A percentile compares a stretch with the other conserved stretches of the same genome.
These are phyloP conservation scores for Raphanus sativus DNA, from an alignment of 345 rosid genomes.

Conservation along the genomic window DNA sequence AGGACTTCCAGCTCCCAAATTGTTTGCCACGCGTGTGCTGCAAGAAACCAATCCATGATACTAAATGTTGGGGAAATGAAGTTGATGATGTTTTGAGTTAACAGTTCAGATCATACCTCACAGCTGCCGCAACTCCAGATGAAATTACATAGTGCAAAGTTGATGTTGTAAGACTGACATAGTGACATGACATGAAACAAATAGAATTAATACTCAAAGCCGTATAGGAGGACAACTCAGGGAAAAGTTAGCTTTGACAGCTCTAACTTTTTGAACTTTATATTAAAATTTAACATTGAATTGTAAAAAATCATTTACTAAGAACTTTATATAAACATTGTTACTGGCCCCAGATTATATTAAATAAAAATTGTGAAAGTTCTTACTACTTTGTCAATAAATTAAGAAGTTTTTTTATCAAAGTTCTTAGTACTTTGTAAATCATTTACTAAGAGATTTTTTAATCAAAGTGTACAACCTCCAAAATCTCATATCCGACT, in stretches of 20 bases:
- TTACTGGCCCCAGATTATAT: too few species aligned
- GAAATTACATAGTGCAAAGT: constrained; percentile 37
- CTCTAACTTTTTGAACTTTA: too few species aligned
- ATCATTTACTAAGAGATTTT: too few species aligned
- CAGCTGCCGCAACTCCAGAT: constrained; percentile 38
- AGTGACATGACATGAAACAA: neutral
- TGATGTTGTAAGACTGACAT: constrained; percentile 36
- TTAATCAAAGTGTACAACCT: neutral
- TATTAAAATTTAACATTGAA: too few species aligned
- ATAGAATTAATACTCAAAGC: neutral
- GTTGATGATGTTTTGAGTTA: neutral
- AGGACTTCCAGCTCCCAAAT: constrained; percentile 43
- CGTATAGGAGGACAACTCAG: too few species aligned
- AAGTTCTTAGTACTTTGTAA: too few species aligned
- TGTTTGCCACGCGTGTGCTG: constrained; percentile 52
- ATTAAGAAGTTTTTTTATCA: too few species aligned
- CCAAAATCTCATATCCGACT: neutral
- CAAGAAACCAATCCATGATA: neutral
- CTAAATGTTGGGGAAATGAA: neutral
- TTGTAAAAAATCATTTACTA: too few species aligned
- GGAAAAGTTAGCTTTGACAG: too few species aligned
- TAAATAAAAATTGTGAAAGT: too few species aligned
- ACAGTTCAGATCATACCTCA: constrained; percentile 27
- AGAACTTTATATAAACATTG: too few species aligned
- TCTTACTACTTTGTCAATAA: too few species aligned